These are phyloP conservation scores for Syzygium aqueum DNA, from an alignment of 345 rosid genomes.

Conservation along the genomic window DNA sequence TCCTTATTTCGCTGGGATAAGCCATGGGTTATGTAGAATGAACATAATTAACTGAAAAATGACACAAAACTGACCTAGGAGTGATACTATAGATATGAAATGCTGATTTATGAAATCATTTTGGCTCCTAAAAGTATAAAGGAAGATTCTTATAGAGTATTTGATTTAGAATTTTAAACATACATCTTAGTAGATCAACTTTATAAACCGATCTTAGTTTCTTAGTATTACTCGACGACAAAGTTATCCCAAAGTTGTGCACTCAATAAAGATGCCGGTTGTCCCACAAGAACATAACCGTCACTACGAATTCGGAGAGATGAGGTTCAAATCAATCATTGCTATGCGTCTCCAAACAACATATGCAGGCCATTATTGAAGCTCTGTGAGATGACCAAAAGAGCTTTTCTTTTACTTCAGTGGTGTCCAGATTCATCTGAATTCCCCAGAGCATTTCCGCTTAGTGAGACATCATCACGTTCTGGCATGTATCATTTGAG, in stretches of 20 bases:
- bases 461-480: background rate
- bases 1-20: background rate
- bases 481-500: background rate
- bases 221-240: background rate
- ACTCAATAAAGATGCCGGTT: background rate
- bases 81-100: background rate
- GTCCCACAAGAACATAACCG: background rate
- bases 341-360: background rate
- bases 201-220: background rate
- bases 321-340: background rate
- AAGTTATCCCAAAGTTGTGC: background rate
- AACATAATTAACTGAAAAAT: background rate
- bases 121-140: background rate
- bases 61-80: background rate
- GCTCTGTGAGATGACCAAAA: background rate
- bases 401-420: background rate
- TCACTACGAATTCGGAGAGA: background rate
- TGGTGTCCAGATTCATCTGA: background rate
- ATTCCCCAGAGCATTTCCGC: background rate
- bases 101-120: background rate
- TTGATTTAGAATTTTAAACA: background rate
- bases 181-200: background rate
- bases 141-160: background rate
- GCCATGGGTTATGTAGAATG: background rate
- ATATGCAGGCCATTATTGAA: background rate